A percentile compares a stretch with the other conserved stretches of the same genome.
Evolutionary conservation across 176 grass and related monocot species (phyloP).

Genomic region (Zizania latifolia): DNA sequence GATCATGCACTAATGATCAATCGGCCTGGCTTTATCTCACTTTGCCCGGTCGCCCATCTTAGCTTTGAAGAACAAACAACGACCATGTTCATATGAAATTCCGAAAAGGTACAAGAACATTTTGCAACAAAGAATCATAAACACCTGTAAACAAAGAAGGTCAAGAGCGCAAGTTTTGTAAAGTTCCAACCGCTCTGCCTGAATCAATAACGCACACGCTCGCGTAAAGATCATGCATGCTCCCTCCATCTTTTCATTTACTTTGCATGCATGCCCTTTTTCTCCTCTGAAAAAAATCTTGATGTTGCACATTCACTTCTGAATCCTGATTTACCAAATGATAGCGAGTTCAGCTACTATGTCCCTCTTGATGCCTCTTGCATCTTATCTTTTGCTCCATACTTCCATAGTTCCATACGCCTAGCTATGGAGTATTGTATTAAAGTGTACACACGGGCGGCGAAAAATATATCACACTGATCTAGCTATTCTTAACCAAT

Average conservation of each 20-base stretch:
- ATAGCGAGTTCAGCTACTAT: not conserved
- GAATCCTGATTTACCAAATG: not conserved
- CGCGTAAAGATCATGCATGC: not conserved
- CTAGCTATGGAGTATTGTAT: not conserved
- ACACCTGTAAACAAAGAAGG: not conserved
- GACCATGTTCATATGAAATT: not conserved
- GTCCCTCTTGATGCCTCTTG: constrained; percentile 10
- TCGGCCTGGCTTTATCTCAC: not conserved
- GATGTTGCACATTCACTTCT: not conserved
- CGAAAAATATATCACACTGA: too few species aligned
- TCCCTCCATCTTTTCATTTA: not conserved
- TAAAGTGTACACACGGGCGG: too few species aligned
- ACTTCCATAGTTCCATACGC: not conserved
- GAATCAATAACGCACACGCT: not conserved
- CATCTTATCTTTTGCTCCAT: not conserved
- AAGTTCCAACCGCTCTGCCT: not conserved
- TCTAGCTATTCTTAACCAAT: too few species aligned
- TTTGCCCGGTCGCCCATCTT: not conserved
- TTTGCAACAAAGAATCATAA: not conserved
- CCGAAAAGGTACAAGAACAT: not conserved
- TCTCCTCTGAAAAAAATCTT: not conserved
- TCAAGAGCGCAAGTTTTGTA: not conserved
- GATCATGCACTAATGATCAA: not conserved
- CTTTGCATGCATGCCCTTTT: not conserved
- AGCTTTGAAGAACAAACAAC: not conserved